These are phyloP conservation scores for Chaetomium sp. DNA, from an alignment of 2,329 filamentous ascomycete species.

Conservation along the genomic window DNA sequence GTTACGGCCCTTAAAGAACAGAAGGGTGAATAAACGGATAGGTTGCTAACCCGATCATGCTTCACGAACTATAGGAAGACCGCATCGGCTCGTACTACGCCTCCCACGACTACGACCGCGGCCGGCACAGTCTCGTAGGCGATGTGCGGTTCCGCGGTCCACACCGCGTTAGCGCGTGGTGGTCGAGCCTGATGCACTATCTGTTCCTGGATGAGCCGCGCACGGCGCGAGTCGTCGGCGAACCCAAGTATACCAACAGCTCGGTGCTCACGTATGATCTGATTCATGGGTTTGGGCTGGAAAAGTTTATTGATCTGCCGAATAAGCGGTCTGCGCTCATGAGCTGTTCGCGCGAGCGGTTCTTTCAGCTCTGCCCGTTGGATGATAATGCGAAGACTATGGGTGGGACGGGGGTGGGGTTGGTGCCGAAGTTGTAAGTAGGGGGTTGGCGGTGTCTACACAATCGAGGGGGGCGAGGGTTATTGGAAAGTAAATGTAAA, in stretches of 20 bases:
- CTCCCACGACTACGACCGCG: conserved; percentile 50
- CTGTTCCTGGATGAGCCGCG: conserved; percentile 55
- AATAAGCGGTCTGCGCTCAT: conserved; percentile 66
- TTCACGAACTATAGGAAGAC: conserved; percentile 39
- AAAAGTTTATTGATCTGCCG: conserved; percentile 66
- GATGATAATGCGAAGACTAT: conserved; percentile 50
- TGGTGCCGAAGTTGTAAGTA: conserved; percentile 47
- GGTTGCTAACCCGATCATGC: not conserved
- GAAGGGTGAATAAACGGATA: too few relatives aligned
- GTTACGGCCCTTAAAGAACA: too few relatives aligned
- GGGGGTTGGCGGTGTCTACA: not conserved
- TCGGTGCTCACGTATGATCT: conserved; percentile 70
- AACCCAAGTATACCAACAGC: conserved; percentile 65
- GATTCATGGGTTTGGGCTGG: conserved; percentile 64
- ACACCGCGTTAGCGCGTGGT: conserved; percentile 56
- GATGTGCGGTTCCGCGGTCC: conserved; percentile 54
- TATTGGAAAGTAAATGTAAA: not conserved
- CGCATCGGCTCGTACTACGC: conserved; percentile 50
- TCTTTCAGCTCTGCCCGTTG: conserved; percentile 61
- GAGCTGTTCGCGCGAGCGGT: conserved; percentile 57
- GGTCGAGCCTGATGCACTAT: conserved; percentile 57
- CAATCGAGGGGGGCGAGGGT: not conserved
- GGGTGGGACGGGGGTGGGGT: conserved; percentile 45
- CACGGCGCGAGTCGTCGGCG: conserved; percentile 53
- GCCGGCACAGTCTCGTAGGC: conserved; percentile 52